Conservation (phyloP, 306 rosid species). For the Castanea mollissima region DNA sequence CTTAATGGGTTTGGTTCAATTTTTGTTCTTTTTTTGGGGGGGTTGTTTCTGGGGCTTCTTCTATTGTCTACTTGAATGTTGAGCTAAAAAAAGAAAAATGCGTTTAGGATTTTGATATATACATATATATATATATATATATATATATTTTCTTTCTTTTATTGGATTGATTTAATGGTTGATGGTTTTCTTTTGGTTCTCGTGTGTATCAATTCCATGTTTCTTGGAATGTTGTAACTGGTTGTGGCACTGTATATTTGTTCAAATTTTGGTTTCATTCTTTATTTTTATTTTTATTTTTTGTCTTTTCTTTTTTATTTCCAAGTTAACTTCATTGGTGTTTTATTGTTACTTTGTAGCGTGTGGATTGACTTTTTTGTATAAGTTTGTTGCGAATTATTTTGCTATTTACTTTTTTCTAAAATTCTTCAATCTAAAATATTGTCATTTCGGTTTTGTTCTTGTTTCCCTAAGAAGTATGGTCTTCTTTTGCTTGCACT, state of each 20-base stretch:
- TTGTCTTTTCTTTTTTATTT: not conserved
- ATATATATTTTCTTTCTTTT: not conserved
- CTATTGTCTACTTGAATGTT: not conserved
- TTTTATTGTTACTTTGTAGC: not conserved
- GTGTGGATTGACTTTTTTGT: not conserved
- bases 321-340: not conserved
- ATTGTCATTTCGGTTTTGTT: slow-evolving; percentile 11
- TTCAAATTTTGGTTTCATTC: not conserved
- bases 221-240: not conserved
- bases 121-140: not conserved
- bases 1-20: not conserved
- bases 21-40: not conserved
- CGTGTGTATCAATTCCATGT: not conserved
- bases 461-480: not conserved
- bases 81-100: not conserved
- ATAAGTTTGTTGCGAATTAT: not conserved
- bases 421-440: not conserved
- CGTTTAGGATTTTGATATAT: not conserved
- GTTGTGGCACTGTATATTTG: not conserved
- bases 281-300: not conserved
- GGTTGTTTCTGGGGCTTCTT: not conserved
- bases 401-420: not conserved
- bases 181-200: not conserved
- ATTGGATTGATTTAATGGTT: not conserved
- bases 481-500: not conserved